Percentiles rank a stretch among this genome's conserved stretches.
phyloP scores from a whole-genome alignment of 1,284 basidiomycete species.

The Malassezia japonica region DNA sequence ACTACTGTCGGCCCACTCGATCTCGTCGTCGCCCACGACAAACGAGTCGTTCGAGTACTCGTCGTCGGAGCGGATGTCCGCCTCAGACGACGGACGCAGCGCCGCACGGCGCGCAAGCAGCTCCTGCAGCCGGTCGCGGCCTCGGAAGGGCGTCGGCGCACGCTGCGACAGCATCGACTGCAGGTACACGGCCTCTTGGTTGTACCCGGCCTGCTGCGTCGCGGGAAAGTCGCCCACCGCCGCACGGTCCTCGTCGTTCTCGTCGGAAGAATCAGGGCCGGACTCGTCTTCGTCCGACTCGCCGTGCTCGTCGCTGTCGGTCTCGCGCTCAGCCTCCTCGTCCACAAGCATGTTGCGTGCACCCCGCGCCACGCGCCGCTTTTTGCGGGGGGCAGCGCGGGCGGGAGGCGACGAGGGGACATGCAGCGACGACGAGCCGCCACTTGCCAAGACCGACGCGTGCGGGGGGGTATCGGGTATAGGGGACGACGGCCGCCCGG shows the following conservation, averaged over 20 bases:
- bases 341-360: slow-evolving; percentile 51
- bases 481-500: too few species aligned
- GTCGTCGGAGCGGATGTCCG: slow-evolving; percentile 19
- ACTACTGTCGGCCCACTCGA: slow-evolving; percentile 12
- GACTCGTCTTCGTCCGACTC: slow-evolving; percentile 53
- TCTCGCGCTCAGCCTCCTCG: slow-evolving; percentile 64
- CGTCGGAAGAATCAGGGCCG: slow-evolving; percentile 49
- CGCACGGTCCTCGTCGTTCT: slow-evolving; percentile 58
- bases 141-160: slow-evolving; percentile 29
- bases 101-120: slow-evolving; percentile 14
- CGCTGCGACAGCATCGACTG: slow-evolving; percentile 37
- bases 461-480: not conserved
- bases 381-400: not conserved
- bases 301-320: slow-evolving; percentile 59
- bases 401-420: not conserved
- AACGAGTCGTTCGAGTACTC: slow-evolving; percentile 39
- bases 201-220: slow-evolving; percentile 63
- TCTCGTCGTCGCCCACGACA: slow-evolving; percentile 33
- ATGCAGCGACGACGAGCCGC: slow-evolving; percentile 1
- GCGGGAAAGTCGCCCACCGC: slow-evolving; percentile 56
- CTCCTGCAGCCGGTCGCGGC: slow-evolving; percentile 25
- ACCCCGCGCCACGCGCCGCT: slow-evolving; percentile 49
- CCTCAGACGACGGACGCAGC: slow-evolving; percentile 20
- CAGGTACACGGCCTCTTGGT: slow-evolving; percentile 39
- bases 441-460: not conserved